Evolutionary conservation across 1,139 yeast genomes (phyloP), one percentile per base, ranked within the genome.

Genomic region (Taiozyma sp.): DNA sequence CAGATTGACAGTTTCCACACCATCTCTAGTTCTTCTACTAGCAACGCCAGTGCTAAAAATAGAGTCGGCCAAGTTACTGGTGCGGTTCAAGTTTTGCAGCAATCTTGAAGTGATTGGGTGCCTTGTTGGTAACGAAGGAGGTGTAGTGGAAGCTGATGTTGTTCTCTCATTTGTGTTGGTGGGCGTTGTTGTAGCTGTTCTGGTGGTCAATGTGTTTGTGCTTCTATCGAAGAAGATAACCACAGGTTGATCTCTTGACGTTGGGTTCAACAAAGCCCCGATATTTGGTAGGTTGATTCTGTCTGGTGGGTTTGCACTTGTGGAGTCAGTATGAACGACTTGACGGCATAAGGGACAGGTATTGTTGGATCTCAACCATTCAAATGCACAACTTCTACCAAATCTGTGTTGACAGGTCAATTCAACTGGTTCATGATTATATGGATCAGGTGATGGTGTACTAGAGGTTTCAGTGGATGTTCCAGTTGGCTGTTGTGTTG

Each of bases 341-440:
- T 71, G 71, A 53, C 97, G 79, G 64, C 97, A 90, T 50, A 89
- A 70, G 0, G 97, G 97, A 66, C 97, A 90, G 1, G 89, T 80
- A 36, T 80, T 74, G 53, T 85, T 81, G 46, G 75, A 72, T 54
- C 76, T 75, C 49, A 90, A 78, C 97, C 97, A 90, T 58, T 84
- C 86, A 55, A 73, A 76, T 42, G 88, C 70, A 69, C 97, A 90
- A 29, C 78, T 77, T 56, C 80, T 76, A 5, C 96, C 96, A 70
- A 89, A 88, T 1, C 80, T 63, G 64, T 88, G 96, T 10, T 82
- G 82, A 68, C 98, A 92, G 0, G 96, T 95, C 78, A 92, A 74
- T 55, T 77, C 72, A 2, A 87, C 72, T 0, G 97, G 85, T 9
- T 75, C 66, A 66, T 91, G 97, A 9, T 69, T 65, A 61, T 76